Conservation (phyloP, 23 red algal species). For the Gracilaria vermiculophylla region DNA sequence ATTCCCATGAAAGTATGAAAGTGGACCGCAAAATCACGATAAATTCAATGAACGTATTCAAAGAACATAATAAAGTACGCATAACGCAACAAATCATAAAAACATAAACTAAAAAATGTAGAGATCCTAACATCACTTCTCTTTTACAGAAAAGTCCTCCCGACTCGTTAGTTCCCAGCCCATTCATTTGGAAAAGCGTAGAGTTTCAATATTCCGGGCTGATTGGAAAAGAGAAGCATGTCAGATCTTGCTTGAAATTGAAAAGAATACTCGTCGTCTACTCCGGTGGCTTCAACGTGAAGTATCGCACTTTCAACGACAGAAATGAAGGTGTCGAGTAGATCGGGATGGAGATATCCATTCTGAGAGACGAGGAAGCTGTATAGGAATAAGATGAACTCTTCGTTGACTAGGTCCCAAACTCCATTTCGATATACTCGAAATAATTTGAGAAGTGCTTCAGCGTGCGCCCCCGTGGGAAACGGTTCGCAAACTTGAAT, state of each 20-base stretch:
- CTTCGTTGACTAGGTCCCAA: too few species aligned
- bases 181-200: not conserved
- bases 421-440: not conserved
- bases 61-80: too few species aligned
- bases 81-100: not conserved
- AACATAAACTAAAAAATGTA: not conserved
- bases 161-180: not conserved
- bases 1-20: too few species aligned
- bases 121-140: not conserved
- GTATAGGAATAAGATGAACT: not conserved
- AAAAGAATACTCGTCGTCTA: not conserved
- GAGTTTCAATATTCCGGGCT: not conserved
- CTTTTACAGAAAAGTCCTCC: not conserved
- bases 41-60: too few species aligned
- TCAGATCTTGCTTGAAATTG: not conserved
- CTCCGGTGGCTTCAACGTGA: not conserved
- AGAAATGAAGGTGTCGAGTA: not conserved
- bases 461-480: not conserved
- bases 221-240: not conserved
- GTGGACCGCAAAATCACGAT: too few species aligned
- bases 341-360: not conserved
- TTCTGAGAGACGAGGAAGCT: not conserved
- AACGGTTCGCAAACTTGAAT: not conserved
- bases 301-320: not conserved
- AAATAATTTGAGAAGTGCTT: not conserved